Evolutionary conservation across 108 stramenopile genomes (phyloP).

Genomic region (Pseudonitzschia multiseries): DNA sequence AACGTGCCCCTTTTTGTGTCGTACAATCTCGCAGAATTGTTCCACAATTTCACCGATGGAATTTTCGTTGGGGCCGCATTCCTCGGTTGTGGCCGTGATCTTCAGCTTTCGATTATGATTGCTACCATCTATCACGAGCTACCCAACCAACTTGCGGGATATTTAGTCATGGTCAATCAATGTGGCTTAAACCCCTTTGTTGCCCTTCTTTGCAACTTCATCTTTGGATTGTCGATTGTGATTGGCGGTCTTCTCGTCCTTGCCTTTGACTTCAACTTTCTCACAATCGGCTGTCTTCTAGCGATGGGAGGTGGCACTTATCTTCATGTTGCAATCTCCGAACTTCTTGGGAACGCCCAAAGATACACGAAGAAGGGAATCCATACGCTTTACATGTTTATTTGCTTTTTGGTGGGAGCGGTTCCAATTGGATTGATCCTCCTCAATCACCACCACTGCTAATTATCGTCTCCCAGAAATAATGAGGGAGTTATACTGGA

Average conservation of each 20-base stretch:
- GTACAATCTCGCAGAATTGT: constrained; percentile 59
- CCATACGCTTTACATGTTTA: constrained; percentile 28
- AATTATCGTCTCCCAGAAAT: too few relatives aligned
- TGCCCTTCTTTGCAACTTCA: constrained; percentile 69
- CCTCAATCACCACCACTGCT: constrained; percentile 83
- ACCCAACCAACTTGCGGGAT: constrained; percentile 86
- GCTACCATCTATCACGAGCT: constrained; percentile 79
- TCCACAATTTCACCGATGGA: constrained; percentile 87
- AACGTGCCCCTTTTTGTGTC: constrained; percentile 1
- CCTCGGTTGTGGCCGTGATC: constrained; percentile 40
- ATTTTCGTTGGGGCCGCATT: constrained; percentile 81
- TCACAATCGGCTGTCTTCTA: constrained; percentile 61
- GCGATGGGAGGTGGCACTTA: constrained; percentile 78
- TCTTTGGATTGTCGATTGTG: constrained; percentile 60
- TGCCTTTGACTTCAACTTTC: constrained; percentile 37
- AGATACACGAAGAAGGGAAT: constrained; percentile 25
- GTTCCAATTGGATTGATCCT: constrained; percentile 81
- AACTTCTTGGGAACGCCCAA: constrained; percentile 53
- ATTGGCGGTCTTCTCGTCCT: constrained; percentile 64
- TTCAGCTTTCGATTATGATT: constrained; percentile 53
- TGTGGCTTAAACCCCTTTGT: constrained; percentile 44
- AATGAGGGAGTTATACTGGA: too few relatives aligned
- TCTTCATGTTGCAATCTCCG: constrained; percentile 61
- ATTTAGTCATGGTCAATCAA: constrained; percentile 63
- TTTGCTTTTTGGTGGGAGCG: constrained; percentile 61